Conservation (phyloP, 805 yeast genomes). For the Candida krabiensis region DNA sequence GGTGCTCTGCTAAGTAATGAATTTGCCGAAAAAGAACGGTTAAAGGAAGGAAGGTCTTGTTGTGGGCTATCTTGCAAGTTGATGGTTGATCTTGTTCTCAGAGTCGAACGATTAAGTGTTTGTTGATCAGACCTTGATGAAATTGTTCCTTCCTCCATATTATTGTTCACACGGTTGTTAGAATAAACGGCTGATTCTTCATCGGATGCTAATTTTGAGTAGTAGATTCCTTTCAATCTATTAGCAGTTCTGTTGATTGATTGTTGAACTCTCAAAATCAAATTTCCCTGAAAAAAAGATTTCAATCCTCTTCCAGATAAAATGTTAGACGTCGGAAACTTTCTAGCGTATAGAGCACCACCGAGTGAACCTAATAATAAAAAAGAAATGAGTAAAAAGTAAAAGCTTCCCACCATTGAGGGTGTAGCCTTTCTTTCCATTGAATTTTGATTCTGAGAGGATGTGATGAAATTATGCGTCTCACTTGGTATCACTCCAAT, state of each 20-base stretch:
- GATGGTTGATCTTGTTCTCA: conserved; percentile 33
- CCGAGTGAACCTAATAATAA: conserved; percentile 13
- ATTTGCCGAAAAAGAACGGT: conserved; percentile 15
- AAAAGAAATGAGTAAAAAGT: conserved; percentile 15
- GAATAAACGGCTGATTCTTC: conserved; percentile 17
- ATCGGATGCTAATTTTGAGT: conserved; percentile 12
- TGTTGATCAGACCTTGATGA: conserved; percentile 6
- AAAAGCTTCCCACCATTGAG: conserved; percentile 6
- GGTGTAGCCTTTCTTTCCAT: conserved; percentile 1
- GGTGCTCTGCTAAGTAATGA: conserved; percentile 12
- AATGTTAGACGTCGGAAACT: conserved; percentile 2
- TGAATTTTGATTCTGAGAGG: neutral
- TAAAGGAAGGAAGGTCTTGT: conserved; percentile 7
- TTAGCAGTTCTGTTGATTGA: conserved; percentile 11
- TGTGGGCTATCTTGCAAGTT: conserved; percentile 22
- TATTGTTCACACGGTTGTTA: conserved; percentile 8
- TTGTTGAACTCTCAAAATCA: conserved; percentile 6
- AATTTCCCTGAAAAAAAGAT: conserved; percentile 4
- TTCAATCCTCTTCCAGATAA: conserved; percentile 2
- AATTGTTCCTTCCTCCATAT: conserved; percentile 21
- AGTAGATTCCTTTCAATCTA: conserved; percentile 11
- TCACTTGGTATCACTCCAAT: conserved; percentile 44
- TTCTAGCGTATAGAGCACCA: conserved; percentile 12
- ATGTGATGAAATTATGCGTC: conserved; percentile 5
- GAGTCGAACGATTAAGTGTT: conserved; percentile 4